Evolutionary conservation across 495 filamentous ascomycete genomes (phyloP), one percentile per base, ranked within the genome.

Genomic region (Podospora appendiculata): DNA sequence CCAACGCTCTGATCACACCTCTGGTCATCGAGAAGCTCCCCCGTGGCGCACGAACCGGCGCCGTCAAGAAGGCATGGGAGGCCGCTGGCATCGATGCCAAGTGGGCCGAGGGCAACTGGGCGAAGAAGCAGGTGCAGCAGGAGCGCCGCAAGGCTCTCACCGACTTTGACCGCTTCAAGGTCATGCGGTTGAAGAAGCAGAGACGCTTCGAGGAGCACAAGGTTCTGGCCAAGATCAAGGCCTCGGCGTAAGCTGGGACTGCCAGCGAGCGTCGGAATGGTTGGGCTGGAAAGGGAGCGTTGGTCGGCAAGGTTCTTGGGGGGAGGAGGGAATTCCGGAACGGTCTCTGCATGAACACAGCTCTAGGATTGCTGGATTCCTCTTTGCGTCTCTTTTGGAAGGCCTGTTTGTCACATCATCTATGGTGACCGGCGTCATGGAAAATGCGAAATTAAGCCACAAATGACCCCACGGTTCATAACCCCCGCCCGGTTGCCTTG

Each of bases 111-210:
- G 88, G 79, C 77, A 77, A 79, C 69, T 94, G 85, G 82, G 90
- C 92, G 59, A 90, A 97, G 89, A 88, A 85, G 79, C 82, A 86
- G 68, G 81, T 81, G 58, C 79, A 84, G 72, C 78, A 78, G 61
- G 81, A 89, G 78, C 89, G 89, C 79, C 85, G 94, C 78, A 85
- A 82, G 74, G 83, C 84, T 62, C 79, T 99, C 56, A 92, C 81
- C 77, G 94, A 99, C 80, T 97, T 99, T 70, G 94, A 99, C 81
- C 85, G 93, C 67, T 99, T 97, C 88, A 96, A 97, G 85, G 91
- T 97, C 60, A 80, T 97, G 81, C 80, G 89, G 70, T 79, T 96
- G 76, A 90, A 86, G 83, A 97, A 97, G 85, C 91, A 96, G 87
- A 84, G 87, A 68, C 85, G 91, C 67, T 96, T 89, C 79, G 92